A percentile compares a stretch with the other conserved stretches of the same genome.
phyloP scores from a whole-genome alignment of 495 filamentous ascomycete species.

The Podospora pseudopauciseta region DNA sequence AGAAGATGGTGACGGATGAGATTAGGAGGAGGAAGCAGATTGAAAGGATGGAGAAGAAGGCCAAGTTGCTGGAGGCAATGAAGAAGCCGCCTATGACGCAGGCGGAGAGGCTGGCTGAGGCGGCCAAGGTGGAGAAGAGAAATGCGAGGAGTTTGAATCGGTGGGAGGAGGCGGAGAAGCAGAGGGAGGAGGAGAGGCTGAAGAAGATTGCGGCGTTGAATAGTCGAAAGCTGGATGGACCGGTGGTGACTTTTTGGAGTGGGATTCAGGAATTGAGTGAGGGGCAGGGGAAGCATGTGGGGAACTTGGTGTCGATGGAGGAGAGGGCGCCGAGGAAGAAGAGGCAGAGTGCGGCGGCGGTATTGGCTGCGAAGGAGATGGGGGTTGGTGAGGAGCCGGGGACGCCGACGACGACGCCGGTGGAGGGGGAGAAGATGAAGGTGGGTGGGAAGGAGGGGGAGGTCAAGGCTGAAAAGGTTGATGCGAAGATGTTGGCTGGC shows the following conservation, averaged over 20 bases:
- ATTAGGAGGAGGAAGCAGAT: constrained; percentile 72
- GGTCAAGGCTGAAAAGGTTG: constrained; percentile 24
- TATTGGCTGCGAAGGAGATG: constrained; percentile 28
- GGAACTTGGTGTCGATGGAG: constrained; percentile 61
- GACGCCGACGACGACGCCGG: constrained; percentile 16
- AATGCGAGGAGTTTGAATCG: constrained; percentile 89
- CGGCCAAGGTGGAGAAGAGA: constrained; percentile 72
- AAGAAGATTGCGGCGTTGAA: constrained; percentile 80
- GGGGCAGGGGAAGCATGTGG: constrained; percentile 70
- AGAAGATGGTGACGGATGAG: constrained; percentile 79
- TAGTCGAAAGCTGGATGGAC: constrained; percentile 79
- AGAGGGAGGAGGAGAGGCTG: constrained; percentile 74
- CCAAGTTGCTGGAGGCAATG: constrained; percentile 67
- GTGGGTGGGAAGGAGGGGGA: constrained; percentile 17
- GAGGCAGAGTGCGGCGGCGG: constrained; percentile 36
- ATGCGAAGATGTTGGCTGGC: constrained; percentile 12
- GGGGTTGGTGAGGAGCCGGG: constrained; percentile 30
- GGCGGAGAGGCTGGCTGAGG: constrained; percentile 79
- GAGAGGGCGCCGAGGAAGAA: constrained; percentile 50
- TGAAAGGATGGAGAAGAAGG: constrained; percentile 82
- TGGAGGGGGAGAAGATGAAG: neutral
- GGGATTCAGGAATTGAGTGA: constrained; percentile 74
- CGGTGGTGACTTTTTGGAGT: constrained; percentile 91
- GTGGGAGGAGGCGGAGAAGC: constrained; percentile 90
- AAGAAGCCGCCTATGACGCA: constrained; percentile 84